Base-by-base conservation (phyloP, 768 basidiomycete species). In the Terana coerulea region DNA sequence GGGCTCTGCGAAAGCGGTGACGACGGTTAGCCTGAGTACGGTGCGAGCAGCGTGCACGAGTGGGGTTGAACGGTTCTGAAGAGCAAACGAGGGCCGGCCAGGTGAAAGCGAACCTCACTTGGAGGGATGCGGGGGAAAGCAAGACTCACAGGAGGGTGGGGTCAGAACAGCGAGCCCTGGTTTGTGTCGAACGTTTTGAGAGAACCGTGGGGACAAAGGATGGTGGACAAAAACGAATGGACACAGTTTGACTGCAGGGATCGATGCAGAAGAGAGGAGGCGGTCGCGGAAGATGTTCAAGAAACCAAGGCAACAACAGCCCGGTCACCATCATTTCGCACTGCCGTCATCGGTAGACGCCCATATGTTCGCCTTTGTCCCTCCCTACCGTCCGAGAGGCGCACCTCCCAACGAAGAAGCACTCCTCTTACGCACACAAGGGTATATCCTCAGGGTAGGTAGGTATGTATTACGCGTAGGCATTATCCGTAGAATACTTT, bases 21-120 rank as follows among this genome's bases (percentile, higher is more conserved):
- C 17, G 33, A 21, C 12, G 39, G 36, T 50, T 17, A 43, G 47
- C 42, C 15, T 28, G 28, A 14, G 47, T 21, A 25, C 21, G 24
- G 17, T 26, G 42, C 42, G 42, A 26, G 24, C 42, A 44, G 42
- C 11, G 29, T 19, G 11, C 22, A 44, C 5, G 42, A 17, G 42
- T 26, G 52, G 25, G 29, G 51, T 10, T 34, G 45, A 46, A 5
- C 43, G 39, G 47, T 9, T 22, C 17, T 39, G 17, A 37, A 17
- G 31, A 28, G 26, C 31, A n/a, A 26, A 47, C 49, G 51, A 51
- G 54, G 59, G 35, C 60, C 58, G 56, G 60, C 59, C 57, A 45
- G 52, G 46, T 21, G 29, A 52, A 19, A 14, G 36, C 31, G 40
- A 37, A 34, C 24, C 21, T 24, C 35, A 36, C 31, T 5, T 26